These are phyloP conservation scores for Dacryopinax primogenitus DNA, from an alignment of 768 basidiomycete species.

Conservation along the genomic window DNA sequence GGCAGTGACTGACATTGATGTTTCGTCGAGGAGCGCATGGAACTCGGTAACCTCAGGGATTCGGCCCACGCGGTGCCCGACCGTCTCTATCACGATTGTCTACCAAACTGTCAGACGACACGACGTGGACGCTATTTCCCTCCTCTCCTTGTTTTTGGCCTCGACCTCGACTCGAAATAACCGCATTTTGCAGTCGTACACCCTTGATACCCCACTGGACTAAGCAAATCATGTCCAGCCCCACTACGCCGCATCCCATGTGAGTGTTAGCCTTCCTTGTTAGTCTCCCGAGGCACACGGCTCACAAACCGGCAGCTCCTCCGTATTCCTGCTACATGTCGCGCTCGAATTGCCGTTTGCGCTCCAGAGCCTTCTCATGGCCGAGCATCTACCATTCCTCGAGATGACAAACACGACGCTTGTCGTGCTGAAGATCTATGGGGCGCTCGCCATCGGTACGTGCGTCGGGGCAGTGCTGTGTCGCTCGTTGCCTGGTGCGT, in stretches of 20 bases:
- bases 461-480: slow-evolving; percentile 53
- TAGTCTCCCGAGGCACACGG: background rate
- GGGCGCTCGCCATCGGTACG: slow-evolving; percentile 45
- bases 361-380: slow-evolving; percentile 59
- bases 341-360: slow-evolving; percentile 67
- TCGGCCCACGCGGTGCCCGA: background rate
- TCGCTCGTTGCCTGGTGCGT: slow-evolving; percentile 57
- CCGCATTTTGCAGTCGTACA: background rate
- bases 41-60: background rate
- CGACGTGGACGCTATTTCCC: background rate
- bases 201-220: background rate
- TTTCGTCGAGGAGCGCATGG: background rate
- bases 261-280: background rate
- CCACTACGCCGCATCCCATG: background rate
- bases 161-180: background rate
- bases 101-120: background rate
- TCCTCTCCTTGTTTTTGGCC: background rate
- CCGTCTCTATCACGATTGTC: background rate
- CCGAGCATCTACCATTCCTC: slow-evolving; percentile 52
- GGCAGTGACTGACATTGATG: background rate
- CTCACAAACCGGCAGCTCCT: slow-evolving; percentile 33
- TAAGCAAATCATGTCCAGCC: background rate
- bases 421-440: slow-evolving; percentile 62
- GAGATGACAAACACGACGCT: slow-evolving; percentile 73
- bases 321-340: slow-evolving; percentile 65